Evolutionary conservation across 1,139 yeast species (phyloP).

Genomic region (Protomyces arabidopsidicola): DNA sequence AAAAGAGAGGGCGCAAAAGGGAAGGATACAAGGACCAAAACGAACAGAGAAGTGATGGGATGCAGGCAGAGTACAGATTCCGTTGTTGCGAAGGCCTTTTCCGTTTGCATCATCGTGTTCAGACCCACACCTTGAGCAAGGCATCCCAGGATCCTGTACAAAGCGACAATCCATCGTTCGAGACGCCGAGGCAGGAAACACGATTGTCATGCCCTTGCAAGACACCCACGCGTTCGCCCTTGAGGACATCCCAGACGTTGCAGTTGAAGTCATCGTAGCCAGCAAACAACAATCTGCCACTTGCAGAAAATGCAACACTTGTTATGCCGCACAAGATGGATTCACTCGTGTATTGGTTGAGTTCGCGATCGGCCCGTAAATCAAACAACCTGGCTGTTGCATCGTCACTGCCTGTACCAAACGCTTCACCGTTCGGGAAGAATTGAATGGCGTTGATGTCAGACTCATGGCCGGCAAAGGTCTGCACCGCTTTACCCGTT

Average conservation of each 20-base stretch:
- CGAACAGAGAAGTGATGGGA: background rate
- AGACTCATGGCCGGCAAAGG: constrained; percentile 54
- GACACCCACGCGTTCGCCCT: constrained; percentile 60
- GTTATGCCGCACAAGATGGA: constrained; percentile 44
- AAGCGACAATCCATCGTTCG: constrained; percentile 61
- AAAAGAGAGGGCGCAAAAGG: background rate
- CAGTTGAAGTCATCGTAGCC: constrained; percentile 60
- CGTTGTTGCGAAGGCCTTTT: no score
- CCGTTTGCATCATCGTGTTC: background rate
- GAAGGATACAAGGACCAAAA: background rate
- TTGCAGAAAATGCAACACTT: constrained; percentile 66
- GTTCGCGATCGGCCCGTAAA: constrained; percentile 67
- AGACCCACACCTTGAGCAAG: constrained; percentile 29
- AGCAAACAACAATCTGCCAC: constrained; percentile 70
- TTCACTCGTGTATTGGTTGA: constrained; percentile 51
- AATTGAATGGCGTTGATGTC: constrained; percentile 65
- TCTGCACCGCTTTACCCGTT: constrained; percentile 51
- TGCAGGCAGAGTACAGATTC: background rate
- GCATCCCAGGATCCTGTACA: constrained; percentile 43
- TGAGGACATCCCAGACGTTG: constrained; percentile 66
- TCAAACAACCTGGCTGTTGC: constrained; percentile 71
- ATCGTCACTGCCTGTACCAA: constrained; percentile 71
- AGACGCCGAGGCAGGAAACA: constrained; percentile 59
- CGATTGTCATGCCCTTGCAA: constrained; percentile 57
- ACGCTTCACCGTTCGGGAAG: constrained; percentile 62